Base-by-base conservation (phyloP, 2,329 filamentous ascomycete genomes). In the Graphilbum ipis-grandicollis region DNA sequence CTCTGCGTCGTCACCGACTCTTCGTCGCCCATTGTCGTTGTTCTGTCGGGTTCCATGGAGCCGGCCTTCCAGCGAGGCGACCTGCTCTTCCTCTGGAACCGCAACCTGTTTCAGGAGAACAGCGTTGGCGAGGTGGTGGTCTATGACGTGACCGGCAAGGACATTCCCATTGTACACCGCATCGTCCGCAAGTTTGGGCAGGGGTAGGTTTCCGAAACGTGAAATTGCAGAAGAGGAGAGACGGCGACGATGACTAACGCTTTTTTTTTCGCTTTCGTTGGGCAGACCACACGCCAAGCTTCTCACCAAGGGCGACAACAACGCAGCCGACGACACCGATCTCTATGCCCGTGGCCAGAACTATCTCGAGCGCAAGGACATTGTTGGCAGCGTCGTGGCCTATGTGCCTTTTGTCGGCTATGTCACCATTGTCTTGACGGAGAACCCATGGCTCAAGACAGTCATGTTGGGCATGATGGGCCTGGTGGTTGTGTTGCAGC, bases 271-370 rank as follows among this genome's bases (percentile, higher is more conserved):
- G 21, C n/a, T n/a, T n/a, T n/a, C n/a, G n/a, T n/a, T n/a, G n/a
- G 6, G 10, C 33, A 72, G 68, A 19, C 57, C 63, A 9, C 56
- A 65, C 35, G 71, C 72, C n/a, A 65, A 83, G 52, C 71, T 98
- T 17, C 71, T 98, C 39, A 98, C 90, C 25, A 98, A 98, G 60
- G 90, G 90, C 46, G 90, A 98, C 60, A 98, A 96, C 66, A 98
- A 98, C 55, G 59, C 74, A 8, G 81, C 83, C 31, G 88, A 96
- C 56, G 90, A 98, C 55, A 93, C 84, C 14, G 86, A 94, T 53
- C 68, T 65, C 9, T 50, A 93, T 55, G 86, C 90, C 3, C 64
- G 66, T 29, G 83, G 80, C 15, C 88, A 98, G 59, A 81, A 83
- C 52, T 93, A 83, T 54, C 66, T 98, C 33, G 76, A 80, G 53